Base-by-base conservation (phyloP, 1,284 basidiomycete genomes). In the Trichosporon ovoides region DNA sequence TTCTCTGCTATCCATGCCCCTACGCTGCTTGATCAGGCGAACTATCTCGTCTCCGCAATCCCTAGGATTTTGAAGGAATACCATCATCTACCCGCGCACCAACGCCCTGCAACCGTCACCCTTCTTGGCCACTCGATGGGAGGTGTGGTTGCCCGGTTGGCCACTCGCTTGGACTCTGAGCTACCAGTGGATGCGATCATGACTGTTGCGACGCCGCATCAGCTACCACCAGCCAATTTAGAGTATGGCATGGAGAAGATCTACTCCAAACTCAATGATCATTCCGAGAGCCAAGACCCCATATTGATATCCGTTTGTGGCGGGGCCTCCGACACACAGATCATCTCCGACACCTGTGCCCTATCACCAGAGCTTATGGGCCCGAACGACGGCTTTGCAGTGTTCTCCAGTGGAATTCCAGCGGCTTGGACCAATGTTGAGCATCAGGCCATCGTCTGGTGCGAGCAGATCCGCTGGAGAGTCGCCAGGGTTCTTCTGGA, bases 111-210 rank as follows among this genome's bases (percentile, higher is more conserved):
- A 1, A 63, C 61, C 31, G 84, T 98, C 50, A 84, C 88, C 34
- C 73, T 98, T 57, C 79, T 98, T 67, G 95, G 88, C 0, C 95
- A 98, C 72, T 98, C 94, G 13, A 99, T 99, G 96, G 96, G 96
- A n/a, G 96, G 96, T 2, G 80, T 97, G 43, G 91, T 95, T 7
- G 91, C 91, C 7, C 85, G 81, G 2, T 72, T 81, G 31, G 72
- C 76, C 0, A 64, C 48, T 10, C 22, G 50, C 2, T n/a, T 38
- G 36, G 34, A 85, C 0, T 82, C 87, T 9, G 73, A 62, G n/a
- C 34, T 83, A 53, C 67, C 68, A n/a, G 70, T 98, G 43, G 85
- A 89, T 18, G 83, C 87, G 0, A 83, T 98, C 58, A 83, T 98
- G 61, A 97, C 96, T 3, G 89, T 99, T 86, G 93, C 91, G 3